These are phyloP conservation scores for Xylariaceae sp. DNA, from an alignment of 2,329 filamentous ascomycete species.

Conservation along the genomic window DNA sequence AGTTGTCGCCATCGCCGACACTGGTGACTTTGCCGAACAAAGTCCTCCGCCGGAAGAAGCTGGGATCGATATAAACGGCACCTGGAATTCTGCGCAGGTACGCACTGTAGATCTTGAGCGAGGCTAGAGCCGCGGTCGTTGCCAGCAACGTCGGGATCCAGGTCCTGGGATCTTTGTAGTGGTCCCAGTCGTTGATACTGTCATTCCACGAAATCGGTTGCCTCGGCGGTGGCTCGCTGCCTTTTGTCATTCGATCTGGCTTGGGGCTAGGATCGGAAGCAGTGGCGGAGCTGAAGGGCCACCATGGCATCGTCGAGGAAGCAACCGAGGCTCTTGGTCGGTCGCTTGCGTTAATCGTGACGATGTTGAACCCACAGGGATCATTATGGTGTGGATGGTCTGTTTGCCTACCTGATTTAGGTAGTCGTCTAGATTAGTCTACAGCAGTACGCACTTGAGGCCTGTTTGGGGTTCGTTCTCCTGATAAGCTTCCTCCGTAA, in stretches of 20 bases:
- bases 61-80: conserved; percentile 66
- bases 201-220: conserved; percentile 36
- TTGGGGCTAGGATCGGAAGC: conserved; percentile 6
- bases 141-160: conserved; percentile 49
- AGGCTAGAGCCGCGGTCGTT: conserved; percentile 49
- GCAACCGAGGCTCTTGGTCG: not conserved
- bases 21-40: conserved; percentile 84
- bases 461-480: not conserved
- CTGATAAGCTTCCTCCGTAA: not conserved
- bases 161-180: conserved; percentile 49
- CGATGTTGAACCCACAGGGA: conserved; percentile 1
- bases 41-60: conserved; percentile 67
- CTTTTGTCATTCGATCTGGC: not conserved
- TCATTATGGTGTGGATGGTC: not conserved
- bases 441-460: not conserved
- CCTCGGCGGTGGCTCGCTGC: conserved; percentile 31
- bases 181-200: conserved; percentile 47
- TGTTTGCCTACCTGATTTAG: not conserved
- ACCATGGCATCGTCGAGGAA: conserved; percentile 18
- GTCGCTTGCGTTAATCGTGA: conserved; percentile 3
- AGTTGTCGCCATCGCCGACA: conserved; percentile 95
- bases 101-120: conserved; percentile 59
- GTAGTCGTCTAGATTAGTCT: too few species aligned
- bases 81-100: conserved; percentile 82
- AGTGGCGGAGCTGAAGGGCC: conserved; percentile 10